phyloP scores from a whole-genome alignment of 108 stramenopile genomes.

The Tribonema minus region DNA sequence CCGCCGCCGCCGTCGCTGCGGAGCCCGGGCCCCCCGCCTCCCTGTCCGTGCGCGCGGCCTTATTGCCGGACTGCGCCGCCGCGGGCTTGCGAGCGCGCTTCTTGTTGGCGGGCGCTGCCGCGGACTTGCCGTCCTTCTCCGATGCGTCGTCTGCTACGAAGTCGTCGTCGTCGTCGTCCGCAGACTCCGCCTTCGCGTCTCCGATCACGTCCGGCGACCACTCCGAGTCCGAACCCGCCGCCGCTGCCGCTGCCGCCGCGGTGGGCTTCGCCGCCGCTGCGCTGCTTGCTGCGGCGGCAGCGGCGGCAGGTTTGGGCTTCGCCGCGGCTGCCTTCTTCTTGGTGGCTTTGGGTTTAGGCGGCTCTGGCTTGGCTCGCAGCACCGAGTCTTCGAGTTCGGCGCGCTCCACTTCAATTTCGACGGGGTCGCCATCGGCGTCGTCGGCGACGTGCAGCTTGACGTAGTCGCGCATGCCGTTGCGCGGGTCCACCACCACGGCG shows the following conservation, averaged over 20 bases:
- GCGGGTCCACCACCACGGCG: neutral
- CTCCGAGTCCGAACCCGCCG: no score
- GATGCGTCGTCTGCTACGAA: no score
- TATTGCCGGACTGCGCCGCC: neutral
- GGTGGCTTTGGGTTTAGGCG: neutral
- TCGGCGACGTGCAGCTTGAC: neutral
- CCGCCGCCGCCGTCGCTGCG: slow-evolving; percentile 3
- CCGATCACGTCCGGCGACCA: no score
- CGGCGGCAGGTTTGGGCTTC: neutral
- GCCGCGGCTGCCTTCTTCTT: neutral
- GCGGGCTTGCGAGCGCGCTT: slow-evolving; percentile 12
- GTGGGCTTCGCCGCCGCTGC: no score
- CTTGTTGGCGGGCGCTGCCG: slow-evolving; percentile 15
- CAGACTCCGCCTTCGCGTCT: no score
- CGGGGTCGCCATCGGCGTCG: neutral
- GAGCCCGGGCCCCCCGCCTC: slow-evolving; percentile 11
- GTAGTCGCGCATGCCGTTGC: neutral
- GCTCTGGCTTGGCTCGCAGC: no score
- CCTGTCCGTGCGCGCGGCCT: neutral
- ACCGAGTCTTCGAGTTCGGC: neutral
- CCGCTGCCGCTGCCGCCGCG: no score
- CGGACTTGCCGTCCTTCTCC: no score
- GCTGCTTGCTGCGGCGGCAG: no score
- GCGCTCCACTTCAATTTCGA: neutral
- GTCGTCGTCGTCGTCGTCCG: no score